Base-by-base conservation (phyloP, 805 yeast species). In the Suhomyces sp. region DNA sequence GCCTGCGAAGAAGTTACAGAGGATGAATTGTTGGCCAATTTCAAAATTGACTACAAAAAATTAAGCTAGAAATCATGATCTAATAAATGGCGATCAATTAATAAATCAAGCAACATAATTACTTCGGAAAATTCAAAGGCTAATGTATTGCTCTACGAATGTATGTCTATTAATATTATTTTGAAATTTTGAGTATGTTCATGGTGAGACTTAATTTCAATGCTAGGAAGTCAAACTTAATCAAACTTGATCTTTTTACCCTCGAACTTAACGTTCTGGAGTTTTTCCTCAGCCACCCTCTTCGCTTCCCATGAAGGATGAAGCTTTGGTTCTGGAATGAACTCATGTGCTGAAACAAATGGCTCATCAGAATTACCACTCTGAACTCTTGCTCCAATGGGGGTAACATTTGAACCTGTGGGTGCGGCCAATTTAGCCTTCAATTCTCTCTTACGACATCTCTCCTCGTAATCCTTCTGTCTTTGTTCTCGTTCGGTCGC, bases 251-350 rank as follows among this genome's bases (percentile, higher is more conserved):
- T 74, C 68, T 90, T 91, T 64, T 88, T 90, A 55, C 98, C 98
- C 33, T 69, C 59, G 54, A 88, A 88, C 55, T 81, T 78, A 31
- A 72, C 80, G 38, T 77, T 75, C 61, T 78, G 76, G 44, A 68
- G 56, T 33, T 77, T 76, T 47, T 83, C 84, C 52, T 85, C 83
- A 18, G 80, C 85, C 44, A 74, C 62, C 65, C 76, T 79, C 66
- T 85, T 86, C 15, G 98, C 98, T 49, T 77, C 81, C 99, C 99
- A 93, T 2, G 98, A 93, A n/a, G 99, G 99, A 75, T 93, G 99
- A 45, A 84, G 38, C 24, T 40, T 38, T 20, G 35, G 40, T 5
- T 6, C 10, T 6, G 19, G 17, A 13, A 17, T 16, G 4, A 17
- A 38, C 7, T 33, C 44, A 11, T 29, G 31, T 4, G 38, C 39